Conservation (phyloP, 1,284 basidiomycete species). For the Vanrija humicola region DNA sequence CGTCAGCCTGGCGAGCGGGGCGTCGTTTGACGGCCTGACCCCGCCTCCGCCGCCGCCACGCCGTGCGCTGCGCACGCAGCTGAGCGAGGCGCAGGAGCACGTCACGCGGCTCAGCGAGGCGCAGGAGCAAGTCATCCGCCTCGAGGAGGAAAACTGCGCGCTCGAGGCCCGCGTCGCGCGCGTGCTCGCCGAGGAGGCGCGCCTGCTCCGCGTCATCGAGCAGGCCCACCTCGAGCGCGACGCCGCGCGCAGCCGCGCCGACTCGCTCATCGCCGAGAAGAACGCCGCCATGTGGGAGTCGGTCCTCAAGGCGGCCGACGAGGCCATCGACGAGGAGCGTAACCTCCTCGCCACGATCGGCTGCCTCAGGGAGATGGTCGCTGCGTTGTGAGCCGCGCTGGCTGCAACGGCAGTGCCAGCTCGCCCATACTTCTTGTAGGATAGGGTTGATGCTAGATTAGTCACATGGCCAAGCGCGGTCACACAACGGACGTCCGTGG, state of each 20-base stretch:
- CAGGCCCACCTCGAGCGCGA: slow-evolving; percentile 8
- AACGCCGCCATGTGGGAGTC: slow-evolving; percentile 10
- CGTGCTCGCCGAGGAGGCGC: slow-evolving; percentile 4
- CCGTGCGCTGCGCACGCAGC: not conserved
- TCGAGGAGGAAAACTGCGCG: slow-evolving; percentile 4
- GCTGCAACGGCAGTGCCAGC: not conserved
- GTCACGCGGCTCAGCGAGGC: not conserved
- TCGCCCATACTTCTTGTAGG: not conserved
- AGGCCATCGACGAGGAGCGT: slow-evolving; percentile 14
- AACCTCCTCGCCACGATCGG: not conserved
- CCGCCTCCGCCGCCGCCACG: slow-evolving; percentile 10
- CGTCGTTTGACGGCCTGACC: slow-evolving; percentile 10
- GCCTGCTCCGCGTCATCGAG: slow-evolving; percentile 3
- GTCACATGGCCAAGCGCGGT: no score
- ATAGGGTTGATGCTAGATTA: no score
- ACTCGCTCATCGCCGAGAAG: slow-evolving; percentile 1
- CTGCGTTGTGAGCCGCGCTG: not conserved
- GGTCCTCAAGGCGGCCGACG: slow-evolving; percentile 6
- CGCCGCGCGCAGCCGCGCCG: not conserved
- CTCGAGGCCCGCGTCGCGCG: slow-evolving; percentile 7
- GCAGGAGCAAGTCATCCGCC: not conserved
- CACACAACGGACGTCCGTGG: no score
- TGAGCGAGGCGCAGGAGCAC: not conserved
- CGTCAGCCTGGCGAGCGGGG: slow-evolving; percentile 8
- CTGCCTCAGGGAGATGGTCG: not conserved